A percentile compares a stretch with the other conserved stretches of the same genome.
These are phyloP conservation scores for Falciphora oryzae DNA, from an alignment of 2,329 filamentous ascomycete genomes.

Conservation along the genomic window DNA sequence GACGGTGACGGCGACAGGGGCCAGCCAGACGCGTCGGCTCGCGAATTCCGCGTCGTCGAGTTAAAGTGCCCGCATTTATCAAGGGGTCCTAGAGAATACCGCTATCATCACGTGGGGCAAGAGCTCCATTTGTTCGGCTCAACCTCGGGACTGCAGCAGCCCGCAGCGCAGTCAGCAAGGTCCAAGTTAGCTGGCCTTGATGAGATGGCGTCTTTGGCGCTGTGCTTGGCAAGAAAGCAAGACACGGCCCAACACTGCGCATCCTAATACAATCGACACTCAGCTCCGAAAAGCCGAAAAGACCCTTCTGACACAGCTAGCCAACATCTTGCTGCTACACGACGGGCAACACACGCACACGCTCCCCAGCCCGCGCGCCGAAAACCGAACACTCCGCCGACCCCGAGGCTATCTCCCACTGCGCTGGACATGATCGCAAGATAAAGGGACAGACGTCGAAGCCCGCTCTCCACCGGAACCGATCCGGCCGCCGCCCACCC, in stretches of 20 bases:
- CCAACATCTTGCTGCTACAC: not conserved
- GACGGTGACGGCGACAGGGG: not conserved
- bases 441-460: not conserved
- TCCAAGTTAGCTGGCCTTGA: not conserved
- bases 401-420: not conserved
- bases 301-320: not conserved
- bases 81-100: too few relatives aligned
- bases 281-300: not conserved
- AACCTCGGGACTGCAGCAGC: not conserved
- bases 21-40: constrained; percentile 14
- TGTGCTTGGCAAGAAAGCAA: not conserved
- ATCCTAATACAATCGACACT: not conserved
- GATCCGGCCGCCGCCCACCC: not conserved
- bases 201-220: constrained; percentile 8
- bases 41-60: constrained; percentile 16
- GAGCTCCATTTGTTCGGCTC: not conserved
- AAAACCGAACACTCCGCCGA: not conserved
- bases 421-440: not conserved
- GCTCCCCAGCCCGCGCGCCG: too few relatives aligned
- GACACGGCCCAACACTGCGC: not conserved
- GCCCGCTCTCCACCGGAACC: constrained; percentile 1
- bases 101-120: too few relatives aligned
- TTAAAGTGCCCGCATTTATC: constrained; percentile 17
- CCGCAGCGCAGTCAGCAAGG: not conserved
- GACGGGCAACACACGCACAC: not conserved